Evolutionary conservation across 306 rosid species (phyloP).

Genomic region (Mimosa bimucronata): DNA sequence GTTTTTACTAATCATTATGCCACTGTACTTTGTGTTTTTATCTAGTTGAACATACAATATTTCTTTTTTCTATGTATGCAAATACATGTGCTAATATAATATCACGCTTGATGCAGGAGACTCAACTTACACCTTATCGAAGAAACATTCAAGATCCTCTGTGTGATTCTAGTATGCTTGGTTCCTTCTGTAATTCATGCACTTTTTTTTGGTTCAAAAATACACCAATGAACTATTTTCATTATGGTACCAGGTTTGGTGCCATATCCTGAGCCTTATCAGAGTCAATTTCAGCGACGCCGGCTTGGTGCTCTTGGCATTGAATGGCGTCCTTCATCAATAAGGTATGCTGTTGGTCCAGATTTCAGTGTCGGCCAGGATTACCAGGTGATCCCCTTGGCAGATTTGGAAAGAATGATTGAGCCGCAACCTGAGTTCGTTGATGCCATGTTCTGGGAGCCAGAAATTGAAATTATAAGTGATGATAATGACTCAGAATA

Average conservation of each 20-base stretch:
- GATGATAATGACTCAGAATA: conserved; percentile 86
- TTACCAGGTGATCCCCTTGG: conserved; percentile 71
- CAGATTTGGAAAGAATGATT: conserved; percentile 79
- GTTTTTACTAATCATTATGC: conserved; percentile 43
- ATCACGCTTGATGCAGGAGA: conserved; percentile 61
- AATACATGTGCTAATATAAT: conserved; percentile 25
- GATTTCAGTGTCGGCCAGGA: conserved; percentile 65
- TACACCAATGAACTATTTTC: conserved; percentile 25
- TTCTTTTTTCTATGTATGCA: conserved; percentile 5
- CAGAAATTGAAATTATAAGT: conserved; percentile 68
- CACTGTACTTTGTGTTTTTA: conserved; percentile 32
- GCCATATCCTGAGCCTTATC: conserved; percentile 92
- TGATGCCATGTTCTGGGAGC: conserved; percentile 85
- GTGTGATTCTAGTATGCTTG: conserved; percentile 78
- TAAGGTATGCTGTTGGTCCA: conserved; percentile 68
- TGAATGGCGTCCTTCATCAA: conserved; percentile 83
- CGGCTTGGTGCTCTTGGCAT: conserved; percentile 87
- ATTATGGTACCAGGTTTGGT: conserved; percentile 62
- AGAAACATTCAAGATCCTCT: conserved; percentile 89
- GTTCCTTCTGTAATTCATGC: conserved; percentile 33
- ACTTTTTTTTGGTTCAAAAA: background rate
- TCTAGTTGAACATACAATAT: conserved; percentile 20
- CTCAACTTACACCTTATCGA: conserved; percentile 68
- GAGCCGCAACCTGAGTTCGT: conserved; percentile 78
- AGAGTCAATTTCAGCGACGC: conserved; percentile 76